phyloP scores from a whole-genome alignment of 345 rosid genomes.

The Sonneratia alba region DNA sequence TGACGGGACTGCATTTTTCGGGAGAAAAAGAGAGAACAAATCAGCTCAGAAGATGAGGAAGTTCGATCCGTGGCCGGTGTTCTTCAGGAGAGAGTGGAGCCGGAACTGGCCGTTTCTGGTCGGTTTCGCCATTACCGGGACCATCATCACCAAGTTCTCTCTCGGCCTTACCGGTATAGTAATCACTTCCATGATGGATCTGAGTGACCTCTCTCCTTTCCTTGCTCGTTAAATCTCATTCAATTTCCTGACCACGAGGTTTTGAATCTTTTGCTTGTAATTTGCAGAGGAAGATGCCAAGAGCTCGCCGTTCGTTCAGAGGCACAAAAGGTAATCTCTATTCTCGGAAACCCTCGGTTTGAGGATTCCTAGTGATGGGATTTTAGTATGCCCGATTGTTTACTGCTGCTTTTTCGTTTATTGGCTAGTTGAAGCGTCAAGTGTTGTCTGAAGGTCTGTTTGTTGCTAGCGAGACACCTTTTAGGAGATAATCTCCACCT shows the following conservation, averaged over 20 bases:
- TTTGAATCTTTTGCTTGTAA: background rate
- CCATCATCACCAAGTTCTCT: constrained; percentile 55
- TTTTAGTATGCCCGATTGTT: background rate
- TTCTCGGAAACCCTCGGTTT: background rate
- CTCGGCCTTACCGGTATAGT: constrained; percentile 56
- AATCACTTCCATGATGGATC: background rate
- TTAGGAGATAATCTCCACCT: background rate
- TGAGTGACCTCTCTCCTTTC: background rate
- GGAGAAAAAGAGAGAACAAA: background rate
- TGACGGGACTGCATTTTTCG: background rate
- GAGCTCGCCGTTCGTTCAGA: constrained; percentile 68
- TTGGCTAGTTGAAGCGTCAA: background rate
- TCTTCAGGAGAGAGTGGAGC: constrained; percentile 74
- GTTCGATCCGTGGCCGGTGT: constrained; percentile 28
- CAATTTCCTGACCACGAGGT: background rate
- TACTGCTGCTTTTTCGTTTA: background rate
- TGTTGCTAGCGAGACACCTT: background rate
- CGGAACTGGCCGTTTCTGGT: constrained; percentile 81
- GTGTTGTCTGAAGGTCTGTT: background rate
- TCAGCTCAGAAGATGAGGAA: constrained; percentile 4
- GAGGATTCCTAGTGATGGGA: background rate
- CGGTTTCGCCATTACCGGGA: constrained; percentile 65
- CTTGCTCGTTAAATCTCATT: background rate
- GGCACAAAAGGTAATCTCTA: constrained; percentile 43
- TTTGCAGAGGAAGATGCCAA: constrained; percentile 80